These are phyloP conservation scores for Fraxinus albicans DNA, from an alignment of 305 asterid species.

Conservation along the genomic window DNA sequence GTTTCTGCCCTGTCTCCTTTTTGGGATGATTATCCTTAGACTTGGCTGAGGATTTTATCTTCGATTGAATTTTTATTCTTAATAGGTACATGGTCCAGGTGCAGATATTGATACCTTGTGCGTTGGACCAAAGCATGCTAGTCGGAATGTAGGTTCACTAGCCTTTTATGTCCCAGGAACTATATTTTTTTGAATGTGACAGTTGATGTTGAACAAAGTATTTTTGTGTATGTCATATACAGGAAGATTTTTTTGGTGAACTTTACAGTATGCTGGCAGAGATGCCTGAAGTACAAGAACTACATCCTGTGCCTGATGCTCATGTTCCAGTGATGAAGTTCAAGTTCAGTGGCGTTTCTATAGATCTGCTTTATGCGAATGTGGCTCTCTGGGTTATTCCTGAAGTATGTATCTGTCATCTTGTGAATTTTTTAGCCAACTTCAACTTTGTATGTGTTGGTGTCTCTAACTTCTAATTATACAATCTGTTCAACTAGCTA, in stretches of 20 bases:
- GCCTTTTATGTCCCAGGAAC: conserved; percentile 6
- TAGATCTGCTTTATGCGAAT: conserved; percentile 88
- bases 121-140: conserved; percentile 88
- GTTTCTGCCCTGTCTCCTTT: not conserved
- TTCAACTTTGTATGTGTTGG: not conserved
- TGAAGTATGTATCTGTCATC: conserved; percentile 54
- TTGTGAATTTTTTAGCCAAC: not conserved
- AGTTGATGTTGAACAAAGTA: conserved; percentile 16
- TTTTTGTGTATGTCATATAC: conserved; percentile 23
- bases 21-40: not conserved
- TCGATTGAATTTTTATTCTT: conserved; percentile 25
- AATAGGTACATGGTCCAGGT: conserved; percentile 95
- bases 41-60: conserved; percentile 6
- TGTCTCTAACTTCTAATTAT: not conserved
- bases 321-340: conserved; percentile 90
- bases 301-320: conserved; percentile 91
- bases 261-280: conserved; percentile 72
- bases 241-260: conserved; percentile 89
- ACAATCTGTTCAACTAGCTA: not conserved
- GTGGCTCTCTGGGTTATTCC: conserved; percentile 92
- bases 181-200: conserved; percentile 1
- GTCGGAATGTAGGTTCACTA: conserved; percentile 57
- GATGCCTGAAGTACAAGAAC: conserved; percentile 86
- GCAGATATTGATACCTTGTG: conserved; percentile 96
- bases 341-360: conserved; percentile 78